A percentile compares a stretch with the other conserved stretches of the same genome.
Conservation (phyloP, 2,329 filamentous ascomycete genomes). For the Aureobasidium musti region DNA sequence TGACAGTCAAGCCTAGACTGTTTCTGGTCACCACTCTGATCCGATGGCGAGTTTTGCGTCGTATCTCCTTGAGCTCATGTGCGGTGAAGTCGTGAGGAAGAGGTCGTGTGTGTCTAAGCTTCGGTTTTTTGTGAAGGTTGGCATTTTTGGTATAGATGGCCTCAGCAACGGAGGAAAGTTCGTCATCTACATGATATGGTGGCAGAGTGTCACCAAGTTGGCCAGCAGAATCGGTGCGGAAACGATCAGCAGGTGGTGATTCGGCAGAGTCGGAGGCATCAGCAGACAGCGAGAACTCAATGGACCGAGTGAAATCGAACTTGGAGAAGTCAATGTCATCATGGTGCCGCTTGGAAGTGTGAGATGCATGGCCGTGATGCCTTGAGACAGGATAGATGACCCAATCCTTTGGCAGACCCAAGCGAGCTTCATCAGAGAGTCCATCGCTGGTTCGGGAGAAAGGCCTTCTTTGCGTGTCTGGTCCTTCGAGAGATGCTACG, state of each 20-base stretch:
- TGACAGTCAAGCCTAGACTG: conserved; percentile 4
- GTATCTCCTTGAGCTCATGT: not conserved
- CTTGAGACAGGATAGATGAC: conserved; percentile 3
- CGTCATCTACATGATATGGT: not conserved
- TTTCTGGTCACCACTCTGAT: conserved; percentile 23
- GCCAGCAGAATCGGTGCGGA: not conserved
- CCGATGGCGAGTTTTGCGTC: conserved; percentile 21
- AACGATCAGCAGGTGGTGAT: conserved; percentile 5
- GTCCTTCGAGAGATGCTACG: conserved; percentile 5
- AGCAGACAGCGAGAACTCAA: conserved; percentile 13
- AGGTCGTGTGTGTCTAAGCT: conserved; percentile 3
- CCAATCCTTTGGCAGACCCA: conserved; percentile 17
- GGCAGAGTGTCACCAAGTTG: conserved; percentile 1
- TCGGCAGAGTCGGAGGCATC: not conserved
- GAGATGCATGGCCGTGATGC: not conserved
- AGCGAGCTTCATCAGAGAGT: conserved; percentile 2
- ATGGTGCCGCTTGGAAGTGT: not conserved
- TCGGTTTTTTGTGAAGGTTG: conserved; percentile 14
- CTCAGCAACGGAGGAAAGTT: not conserved
- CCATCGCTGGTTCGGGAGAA: not conserved
- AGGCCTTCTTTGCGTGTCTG: not conserved
- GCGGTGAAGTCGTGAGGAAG: conserved; percentile 11
- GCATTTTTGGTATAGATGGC: conserved; percentile 2
- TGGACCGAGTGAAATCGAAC: conserved; percentile 13
- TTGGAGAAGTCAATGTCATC: conserved; percentile 2